Base-by-base conservation (phyloP, 2,329 filamentous ascomycete species). In the Stenocarpella maydis region DNA sequence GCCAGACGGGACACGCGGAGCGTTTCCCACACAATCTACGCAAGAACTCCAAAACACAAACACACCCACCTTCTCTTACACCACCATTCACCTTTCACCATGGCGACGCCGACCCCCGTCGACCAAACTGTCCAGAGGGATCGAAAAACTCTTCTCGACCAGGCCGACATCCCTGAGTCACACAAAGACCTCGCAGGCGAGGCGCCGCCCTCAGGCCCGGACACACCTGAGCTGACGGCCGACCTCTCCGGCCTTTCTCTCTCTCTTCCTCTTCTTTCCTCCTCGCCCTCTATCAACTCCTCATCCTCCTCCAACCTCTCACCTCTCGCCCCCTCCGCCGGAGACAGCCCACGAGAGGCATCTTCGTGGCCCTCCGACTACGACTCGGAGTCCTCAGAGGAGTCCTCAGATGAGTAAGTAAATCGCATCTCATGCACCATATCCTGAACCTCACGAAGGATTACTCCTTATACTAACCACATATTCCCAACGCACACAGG, bases 131-230 rank as follows among this genome's bases (percentile, higher is more conserved):
- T 26, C 50, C 63, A 65, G 10, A 65, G 50, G 63, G 63, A 24
- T 28, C 58, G 19, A 47, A 9, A 6, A 8, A 24, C 8, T 24
- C 26, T 8, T 49, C 41, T 43, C 49, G 43, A 47, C 58, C 43
- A 63, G 58, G 58, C 41, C 58, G 41, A 34, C 28, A 21, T 28
- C 58, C 58, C 58, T 61, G 58, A 41, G 47, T 47, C 58, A 61
- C 12, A 26, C 58, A 45, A 34, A 55, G 53, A 15, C 58, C 58
- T 47, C 26, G 26, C 26, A 47, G 41, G 34, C 19, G 58, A 45
- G 41, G 26, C 39, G 19, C 41, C 39, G 41, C 14, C 55, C 5
- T 24, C 55, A n/a, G 55, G 41, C 55, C 26, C 55, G 31, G 39
- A 61, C 19, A 45, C 39, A 31, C 39, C 55, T 26, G 55, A 45